Base-by-base conservation (phyloP, 345 rosid species). In the Aquilaria sinensis region DNA sequence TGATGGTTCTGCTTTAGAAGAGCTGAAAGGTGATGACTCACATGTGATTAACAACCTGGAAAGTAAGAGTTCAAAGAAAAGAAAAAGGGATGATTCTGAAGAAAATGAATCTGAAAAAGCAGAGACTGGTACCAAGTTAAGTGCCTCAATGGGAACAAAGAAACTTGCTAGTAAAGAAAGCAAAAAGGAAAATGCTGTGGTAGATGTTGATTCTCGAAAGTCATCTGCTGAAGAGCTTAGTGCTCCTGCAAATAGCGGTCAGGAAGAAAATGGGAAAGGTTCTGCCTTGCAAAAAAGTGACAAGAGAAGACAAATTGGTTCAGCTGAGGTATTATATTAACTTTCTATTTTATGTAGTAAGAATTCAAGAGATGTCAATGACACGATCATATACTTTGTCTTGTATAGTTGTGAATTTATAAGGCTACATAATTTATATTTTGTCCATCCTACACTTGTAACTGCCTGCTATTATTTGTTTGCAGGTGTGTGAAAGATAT, bases 81-180 rank as follows among this genome's bases (percentile, higher is more conserved):
- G 96, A 70, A 92, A 92, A 78, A 78, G 88, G 72, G 48, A 60
- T 41, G 84, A 70, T 63, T 76, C 89, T 57, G 80, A 80, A 56
- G 89, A 71, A 69, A 65, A 63, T 47, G 70, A 68, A 63, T 33
- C 66, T 72, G 75, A 77, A 58, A 79, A 80, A 49, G 58, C 31
- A 5, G 50, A 51, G 58, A 56, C 73, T 57, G 47, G 12, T 49
- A 15, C 50, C 30, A 60, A 73, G 45, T n/a, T 53, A 43, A 67
- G 66, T n/a, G 66, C 67, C 15, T 51, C 70, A 45, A 14, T 9
- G 31, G 62, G 30, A 55, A 64, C 31, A 56, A 77, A 71, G 47
- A 65, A 47, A 8, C 51, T 51, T 14, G 48, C 54, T 10, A 6
- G 16, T 31, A n/a, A 63, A 54, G 73, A 70, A 67, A 41, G 51